Evolutionary conservation across 2,329 filamentous ascomycete genomes (phyloP).

Genomic region (Mollisia scopiformis): DNA sequence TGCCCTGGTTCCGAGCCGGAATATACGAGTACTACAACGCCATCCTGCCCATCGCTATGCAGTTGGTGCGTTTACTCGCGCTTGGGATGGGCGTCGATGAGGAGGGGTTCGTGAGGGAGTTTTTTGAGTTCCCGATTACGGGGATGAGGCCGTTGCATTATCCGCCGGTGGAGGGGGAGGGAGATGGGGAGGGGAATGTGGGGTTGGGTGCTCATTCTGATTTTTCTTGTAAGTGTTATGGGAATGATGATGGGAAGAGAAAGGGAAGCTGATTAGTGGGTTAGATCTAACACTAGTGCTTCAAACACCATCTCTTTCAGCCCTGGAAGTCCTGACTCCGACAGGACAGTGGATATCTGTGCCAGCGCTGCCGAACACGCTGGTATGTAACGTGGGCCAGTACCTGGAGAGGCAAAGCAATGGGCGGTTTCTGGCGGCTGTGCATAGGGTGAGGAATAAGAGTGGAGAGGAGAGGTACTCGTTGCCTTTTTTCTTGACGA

Average conservation of each 20-base stretch:
- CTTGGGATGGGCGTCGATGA: conserved; percentile 6
- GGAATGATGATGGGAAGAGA: too few species aligned
- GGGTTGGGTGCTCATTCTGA: conserved; percentile 11
- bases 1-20: conserved; percentile 10
- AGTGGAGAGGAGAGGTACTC: conserved; percentile 12
- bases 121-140: conserved; percentile 14
- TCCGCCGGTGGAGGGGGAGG: conserved; percentile 5
- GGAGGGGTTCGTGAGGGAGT: not conserved
- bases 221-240: too few species aligned
- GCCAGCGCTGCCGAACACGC: conserved; percentile 10
- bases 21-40: conserved; percentile 14
- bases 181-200: conserved; percentile 9
- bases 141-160: conserved; percentile 12
- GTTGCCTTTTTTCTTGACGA: conserved; percentile 12
- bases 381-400: conserved; percentile 14
- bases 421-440: conserved; percentile 10
- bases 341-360: conserved; percentile 13
- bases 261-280: too few species aligned
- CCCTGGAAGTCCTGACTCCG: conserved; percentile 12
- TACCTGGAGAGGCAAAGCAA: conserved; percentile 14
- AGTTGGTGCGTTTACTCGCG: conserved; percentile 8
- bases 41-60: conserved; percentile 4
- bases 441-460: conserved; percentile 10
- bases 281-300: conserved; percentile 12
- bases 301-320: conserved; percentile 10